phyloP scores from a whole-genome alignment of 176 grass and related monocot species.

The Melocanna baccifera region DNA sequence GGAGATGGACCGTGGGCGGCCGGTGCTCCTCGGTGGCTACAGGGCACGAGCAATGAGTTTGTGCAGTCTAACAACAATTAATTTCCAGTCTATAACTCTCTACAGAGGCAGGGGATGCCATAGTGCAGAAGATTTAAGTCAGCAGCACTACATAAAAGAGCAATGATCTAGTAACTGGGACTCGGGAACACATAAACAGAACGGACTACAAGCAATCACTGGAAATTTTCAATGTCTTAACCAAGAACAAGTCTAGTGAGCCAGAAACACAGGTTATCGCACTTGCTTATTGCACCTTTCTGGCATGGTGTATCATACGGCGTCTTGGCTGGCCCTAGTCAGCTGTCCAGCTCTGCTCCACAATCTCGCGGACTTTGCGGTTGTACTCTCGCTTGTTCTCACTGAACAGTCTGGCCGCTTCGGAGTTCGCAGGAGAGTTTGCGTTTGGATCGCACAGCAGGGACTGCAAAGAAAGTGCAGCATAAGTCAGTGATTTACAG shows the following conservation, averaged over 20 bases:
- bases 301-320: background rate
- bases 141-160: conserved; percentile 37
- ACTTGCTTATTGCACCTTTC: conserved; percentile 43
- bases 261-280: conserved; percentile 23
- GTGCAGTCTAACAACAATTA: background rate
- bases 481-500: background rate
- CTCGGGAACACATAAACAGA: conserved; percentile 26
- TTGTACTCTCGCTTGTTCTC: conserved; percentile 99
- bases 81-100: conserved; percentile 32
- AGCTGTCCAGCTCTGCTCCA: conserved; percentile 99
- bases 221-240: conserved; percentile 44
- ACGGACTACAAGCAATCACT: conserved; percentile 39
- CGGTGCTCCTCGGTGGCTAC: too few species aligned
- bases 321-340: conserved; percentile 43
- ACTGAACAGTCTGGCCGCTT: conserved; percentile 86
- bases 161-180: background rate
- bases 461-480: conserved; percentile 53
- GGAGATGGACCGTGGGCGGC: too few species aligned
- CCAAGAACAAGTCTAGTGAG: conserved; percentile 23
- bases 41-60: background rate
- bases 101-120: conserved; percentile 20
- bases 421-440: conserved; percentile 91
- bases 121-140: conserved; percentile 15
- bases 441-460: conserved; percentile 94
- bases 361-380: conserved; percentile 80